Base-by-base conservation (phyloP, 164 flowering plant species). In the Dillenia turbinata region DNA sequence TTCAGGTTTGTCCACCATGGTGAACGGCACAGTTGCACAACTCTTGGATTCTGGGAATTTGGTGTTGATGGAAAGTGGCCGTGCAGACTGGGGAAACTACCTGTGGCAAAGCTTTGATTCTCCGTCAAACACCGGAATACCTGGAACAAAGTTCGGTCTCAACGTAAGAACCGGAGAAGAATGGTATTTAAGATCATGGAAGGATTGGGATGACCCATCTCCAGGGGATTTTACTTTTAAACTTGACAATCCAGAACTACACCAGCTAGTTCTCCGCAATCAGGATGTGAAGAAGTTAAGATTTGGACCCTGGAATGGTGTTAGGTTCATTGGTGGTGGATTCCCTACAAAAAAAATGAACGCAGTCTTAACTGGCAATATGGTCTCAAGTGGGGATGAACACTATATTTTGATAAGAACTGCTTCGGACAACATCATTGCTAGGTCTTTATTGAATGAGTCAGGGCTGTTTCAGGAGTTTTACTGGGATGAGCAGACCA, bases 11-110 rank as follows among this genome's bases (percentile, higher is more conserved):
- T 51, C 62, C 17, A 54, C 40, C 3, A 2, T 13, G 12, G 15
- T 17, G 1, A 46, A 19, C 4, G 61, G 24, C 33, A 46, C 61
- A 11, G 4, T 44, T 12, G 57, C 51, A 0, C 16, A 46, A 53
- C 60, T 69, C 10, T 14, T 61, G 26, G 63, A 71, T 52, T 50
- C 60, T 9, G 69, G 66, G 47, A 71, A 71, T 53, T 49, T 71
- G 2, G 63, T 66, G n/a, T 8, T 66, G 9, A 49, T 10, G 17
- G 50, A 24, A 9, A 19, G 12, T 3, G 8, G 49, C 10, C 0
- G 17, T 14, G 16, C 11, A 14, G 17, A 22, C 44, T 47, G 0
- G 33, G 33, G 33, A 26, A 26, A 26, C n/a, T n/a, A n/a, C n/a
- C n/a, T n/a, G n/a, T n/a, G n/a, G n/a, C n/a, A n/a, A n/a, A n/a